Conservation (phyloP, 2,329 filamentous ascomycete genomes). For the Botrytis cinerea region DNA sequence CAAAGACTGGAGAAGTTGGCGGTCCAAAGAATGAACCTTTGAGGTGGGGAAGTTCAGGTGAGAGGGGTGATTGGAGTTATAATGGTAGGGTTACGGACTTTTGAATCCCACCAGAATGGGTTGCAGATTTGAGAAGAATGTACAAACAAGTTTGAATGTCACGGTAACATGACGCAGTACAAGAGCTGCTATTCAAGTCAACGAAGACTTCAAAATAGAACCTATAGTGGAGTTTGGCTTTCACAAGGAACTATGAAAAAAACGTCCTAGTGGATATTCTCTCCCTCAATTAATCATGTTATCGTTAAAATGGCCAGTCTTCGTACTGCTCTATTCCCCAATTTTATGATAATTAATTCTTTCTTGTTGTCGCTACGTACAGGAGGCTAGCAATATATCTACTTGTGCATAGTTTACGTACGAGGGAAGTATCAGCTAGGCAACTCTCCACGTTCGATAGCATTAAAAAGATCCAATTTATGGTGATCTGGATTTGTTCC, state of each 20-base stretch:
- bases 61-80: constrained; percentile 76
- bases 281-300: background rate
- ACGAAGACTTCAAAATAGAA: background rate
- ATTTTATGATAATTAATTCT: too few species aligned
- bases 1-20: constrained; percentile 91
- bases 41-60: constrained; percentile 74
- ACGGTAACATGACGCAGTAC: background rate
- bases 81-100: constrained; percentile 97
- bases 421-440: constrained; percentile 51
- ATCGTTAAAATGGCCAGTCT: background rate
- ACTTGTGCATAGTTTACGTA: background rate
- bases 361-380: background rate
- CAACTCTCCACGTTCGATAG: constrained; percentile 61
- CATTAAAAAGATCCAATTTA: constrained; percentile 63
- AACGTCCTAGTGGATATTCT: background rate
- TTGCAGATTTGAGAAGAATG: background rate
- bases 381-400: background rate
- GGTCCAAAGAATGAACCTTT: constrained; percentile 97
- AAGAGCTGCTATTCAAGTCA: background rate
- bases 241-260: background rate
- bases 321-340: background rate
- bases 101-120: constrained; percentile 37
- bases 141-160: background rate
- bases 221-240: background rate
- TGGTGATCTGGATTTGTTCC: constrained; percentile 62